A percentile compares a stretch with the other conserved stretches of the same genome.
phyloP scores from a whole-genome alignment of 805 yeast species.

The Jamesozyma spencerorum region DNA sequence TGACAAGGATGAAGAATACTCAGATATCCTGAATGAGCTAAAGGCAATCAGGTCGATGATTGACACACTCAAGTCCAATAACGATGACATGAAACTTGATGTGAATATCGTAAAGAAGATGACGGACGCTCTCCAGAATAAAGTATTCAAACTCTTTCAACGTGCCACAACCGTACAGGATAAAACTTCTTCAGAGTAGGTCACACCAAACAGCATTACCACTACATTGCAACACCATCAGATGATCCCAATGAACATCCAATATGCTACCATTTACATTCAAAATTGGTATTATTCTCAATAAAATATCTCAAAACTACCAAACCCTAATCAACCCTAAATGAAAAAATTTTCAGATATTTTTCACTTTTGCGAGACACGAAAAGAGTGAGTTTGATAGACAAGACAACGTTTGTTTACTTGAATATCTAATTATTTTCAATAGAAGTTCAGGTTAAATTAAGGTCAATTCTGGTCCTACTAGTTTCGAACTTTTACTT shows the following conservation, averaged over 20 bases:
- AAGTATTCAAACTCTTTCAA: conserved; percentile 31
- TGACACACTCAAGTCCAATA: conserved; percentile 44
- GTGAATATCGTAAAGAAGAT: conserved; percentile 50
- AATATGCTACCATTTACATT: too few species aligned
- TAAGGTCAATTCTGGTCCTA: too few species aligned
- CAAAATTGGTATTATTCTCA: too few species aligned
- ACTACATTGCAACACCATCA: neutral
- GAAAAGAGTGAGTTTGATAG: too few species aligned
- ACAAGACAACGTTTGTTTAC: too few species aligned
- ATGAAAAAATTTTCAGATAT: too few species aligned
- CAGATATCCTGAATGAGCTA: conserved; percentile 36
- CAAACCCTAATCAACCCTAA: neutral
- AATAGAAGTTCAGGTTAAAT: too few species aligned
- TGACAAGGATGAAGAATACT: conserved; percentile 38
- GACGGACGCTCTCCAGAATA: conserved; percentile 62
- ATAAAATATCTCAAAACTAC: neutral
- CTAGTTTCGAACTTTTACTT: too few species aligned
- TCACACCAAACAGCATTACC: neutral
- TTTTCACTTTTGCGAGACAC: too few species aligned
- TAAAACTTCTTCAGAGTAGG: neutral
- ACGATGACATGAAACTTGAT: conserved; percentile 39
- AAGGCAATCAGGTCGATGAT: conserved; percentile 27
- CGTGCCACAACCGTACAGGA: conserved; percentile 1
- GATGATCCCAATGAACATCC: too few species aligned
- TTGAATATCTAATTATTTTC: too few species aligned